Evolutionary conservation across 805 yeast genomes (phyloP).

Genomic region (Wickerhamiella kazuoi): DNA sequence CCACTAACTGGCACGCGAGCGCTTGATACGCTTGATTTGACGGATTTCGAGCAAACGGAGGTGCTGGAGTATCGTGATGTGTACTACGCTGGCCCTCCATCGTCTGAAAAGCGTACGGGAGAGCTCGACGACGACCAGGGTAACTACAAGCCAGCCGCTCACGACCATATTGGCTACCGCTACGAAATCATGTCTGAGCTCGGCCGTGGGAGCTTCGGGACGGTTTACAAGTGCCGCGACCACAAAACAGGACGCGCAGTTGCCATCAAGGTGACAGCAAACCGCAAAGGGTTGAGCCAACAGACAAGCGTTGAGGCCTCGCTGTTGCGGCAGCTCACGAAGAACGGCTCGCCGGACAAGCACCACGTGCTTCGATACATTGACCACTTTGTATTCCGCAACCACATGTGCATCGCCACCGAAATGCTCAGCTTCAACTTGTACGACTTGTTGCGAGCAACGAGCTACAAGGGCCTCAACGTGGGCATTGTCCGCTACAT

Average conservation of each 20-base stretch:
- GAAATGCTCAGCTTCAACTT: slow-evolving; percentile 54
- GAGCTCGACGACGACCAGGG: slow-evolving; percentile 33
- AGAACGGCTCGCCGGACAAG: slow-evolving; percentile 19
- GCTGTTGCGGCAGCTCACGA: slow-evolving; percentile 34
- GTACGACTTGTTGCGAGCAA: slow-evolving; percentile 32
- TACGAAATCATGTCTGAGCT: slow-evolving; percentile 42
- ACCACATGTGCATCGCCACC: slow-evolving; percentile 67
- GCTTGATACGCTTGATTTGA: slow-evolving; percentile 18
- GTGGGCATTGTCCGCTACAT: slow-evolving; percentile 24
- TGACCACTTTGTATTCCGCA: slow-evolving; percentile 61
- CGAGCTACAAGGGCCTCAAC: slow-evolving; percentile 22
- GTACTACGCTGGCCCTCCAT: slow-evolving; percentile 32
- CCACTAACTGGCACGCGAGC: slow-evolving; percentile 12
- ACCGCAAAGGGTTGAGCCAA: slow-evolving; percentile 51
- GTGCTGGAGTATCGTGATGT: slow-evolving; percentile 31
- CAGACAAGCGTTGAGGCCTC: slow-evolving; percentile 69
- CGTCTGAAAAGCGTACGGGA: slow-evolving; percentile 11
- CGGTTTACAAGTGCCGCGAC: slow-evolving; percentile 52
- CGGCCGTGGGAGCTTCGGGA: slow-evolving; percentile 72
- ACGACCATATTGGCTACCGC: slow-evolving; percentile 63
- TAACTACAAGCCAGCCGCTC: slow-evolving; percentile 35
- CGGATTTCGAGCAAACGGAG: slow-evolving; percentile 45
- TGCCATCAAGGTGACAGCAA: slow-evolving; percentile 66
- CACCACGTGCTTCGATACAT: slow-evolving; percentile 34
- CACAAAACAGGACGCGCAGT: slow-evolving; percentile 38